Evolutionary conservation across 805 yeast species (phyloP), one percentile per base, ranked within the genome.

Genomic region (Nakazawaea holstii): DNA sequence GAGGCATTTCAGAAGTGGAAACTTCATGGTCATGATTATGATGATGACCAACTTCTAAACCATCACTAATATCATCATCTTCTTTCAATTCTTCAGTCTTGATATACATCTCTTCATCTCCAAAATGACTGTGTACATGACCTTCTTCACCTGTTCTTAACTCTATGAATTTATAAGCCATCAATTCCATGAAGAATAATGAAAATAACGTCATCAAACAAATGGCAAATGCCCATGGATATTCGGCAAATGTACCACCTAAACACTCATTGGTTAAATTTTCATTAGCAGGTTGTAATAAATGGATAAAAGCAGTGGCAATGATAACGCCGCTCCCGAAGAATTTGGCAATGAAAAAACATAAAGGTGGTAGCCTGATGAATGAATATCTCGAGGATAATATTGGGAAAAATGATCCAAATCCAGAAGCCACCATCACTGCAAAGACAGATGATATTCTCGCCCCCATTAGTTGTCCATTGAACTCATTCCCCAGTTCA

Each of bases 251-350:
- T 1, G 70, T 69, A 24, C 78, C 81, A n/a, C 84, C 82, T 30
- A 83, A 67, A 65, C 89, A 82, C 11, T 64, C 70, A 41, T 74
- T 58, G 3, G 68, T 55, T 41, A 82, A 66, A 2, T 76, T 70
- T 17, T 79, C 82, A 46, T 69, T 56, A n/a, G 83, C 84, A 2
- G 83, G 83, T 46, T 72, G 70, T 56, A 83, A 66, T 48, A 83
- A 62, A 64, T 84, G 92, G 49, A 84, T 74, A 55, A 82, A 85
- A 0, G 89, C 87, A 7, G 92, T 84, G 9, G 91, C 85, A 3
- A 84, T 69, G 55, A 84, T 84, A 40, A 84, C 91, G 45, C 92
- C 92, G 4, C 88, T 74, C 55, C 92, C 92, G 56, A 83, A 83
- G 66, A 72, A 77, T 60, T 78, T 60, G 52, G 69, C 66, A 36